Conservation (phyloP, 345 rosid species). For the Melaleuca alternifolia region DNA sequence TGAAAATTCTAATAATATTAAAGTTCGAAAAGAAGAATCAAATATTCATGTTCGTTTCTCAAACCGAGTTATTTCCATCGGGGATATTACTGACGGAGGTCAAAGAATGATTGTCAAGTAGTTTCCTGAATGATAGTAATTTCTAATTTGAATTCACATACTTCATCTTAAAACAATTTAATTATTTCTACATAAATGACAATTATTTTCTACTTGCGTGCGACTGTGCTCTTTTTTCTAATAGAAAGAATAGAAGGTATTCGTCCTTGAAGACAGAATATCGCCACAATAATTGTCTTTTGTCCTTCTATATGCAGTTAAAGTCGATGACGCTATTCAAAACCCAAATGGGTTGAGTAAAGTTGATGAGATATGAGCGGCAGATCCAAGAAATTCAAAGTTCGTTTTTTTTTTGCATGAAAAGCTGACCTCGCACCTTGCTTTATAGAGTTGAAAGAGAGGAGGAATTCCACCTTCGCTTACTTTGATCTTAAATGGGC, state of each 20-base stretch:
- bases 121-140: background rate
- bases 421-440: background rate
- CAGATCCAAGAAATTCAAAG: background rate
- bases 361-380: background rate
- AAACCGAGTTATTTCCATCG: background rate
- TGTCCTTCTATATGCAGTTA: background rate
- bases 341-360: background rate
- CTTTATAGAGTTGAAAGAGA: background rate
- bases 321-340: background rate
- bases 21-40: background rate
- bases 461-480: background rate
- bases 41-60: background rate
- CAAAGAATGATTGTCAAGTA: background rate
- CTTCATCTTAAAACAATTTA: background rate
- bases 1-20: background rate
- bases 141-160: background rate
- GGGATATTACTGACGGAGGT: background rate
- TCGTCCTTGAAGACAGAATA: background rate
- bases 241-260: background rate
- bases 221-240: background rate
- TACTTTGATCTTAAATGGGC: background rate
- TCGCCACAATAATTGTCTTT: background rate
- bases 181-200: background rate
- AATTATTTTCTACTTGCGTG: background rate
- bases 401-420: background rate